Evolutionary conservation across 2,329 filamentous ascomycete species (phyloP), one percentile per base, ranked within the genome.

Genomic region (Diaporthe amygdali): DNA sequence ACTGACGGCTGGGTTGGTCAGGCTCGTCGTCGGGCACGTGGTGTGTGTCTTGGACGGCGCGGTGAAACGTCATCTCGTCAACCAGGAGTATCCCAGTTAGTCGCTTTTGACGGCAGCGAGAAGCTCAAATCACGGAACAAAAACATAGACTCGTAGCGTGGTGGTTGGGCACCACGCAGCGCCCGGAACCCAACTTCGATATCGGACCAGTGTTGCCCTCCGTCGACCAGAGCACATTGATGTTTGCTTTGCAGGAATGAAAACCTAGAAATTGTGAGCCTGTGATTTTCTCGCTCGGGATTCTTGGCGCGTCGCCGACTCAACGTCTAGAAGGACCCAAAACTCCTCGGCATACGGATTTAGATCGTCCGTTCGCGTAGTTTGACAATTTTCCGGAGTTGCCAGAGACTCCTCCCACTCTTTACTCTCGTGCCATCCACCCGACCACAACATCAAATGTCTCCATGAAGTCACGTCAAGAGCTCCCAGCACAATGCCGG

Each of bases 101-200:
- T 15, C 12, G 30, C 41, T 14, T 25, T 47, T 10, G 41, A 47
- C 27, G 20, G 46, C n/a, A 41, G 56, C n/a, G 27, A 8, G 56
- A 63, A 63, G 56, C 56, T 63, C 56, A 47, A 63, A 63, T 63
- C 56, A 22, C 41, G 56, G 39, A 47, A 63, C 56, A 44, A 59
- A 59, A 30, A 55, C 22, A 44, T 6, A 59, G n/a, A n/a, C 37
- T 39, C 52, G 55, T 44, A 59, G 37, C 55, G 55, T 27, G 41
- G 56, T 63, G 56, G 56, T 63, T 63, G 56, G 56, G 56, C 56
- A 63, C 34, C 56, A 63, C 56, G 41, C 39, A 63, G 56, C 47
- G 39, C 56, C 56, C 25, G 25, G 56, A 25, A 30, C 56, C 56
- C 41, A 63, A 63, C 56, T 47, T 63, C 56, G 56, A 63, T 63